Conservation (phyloP, 179 eudicot species). For the Spinacia oleracea region DNA sequence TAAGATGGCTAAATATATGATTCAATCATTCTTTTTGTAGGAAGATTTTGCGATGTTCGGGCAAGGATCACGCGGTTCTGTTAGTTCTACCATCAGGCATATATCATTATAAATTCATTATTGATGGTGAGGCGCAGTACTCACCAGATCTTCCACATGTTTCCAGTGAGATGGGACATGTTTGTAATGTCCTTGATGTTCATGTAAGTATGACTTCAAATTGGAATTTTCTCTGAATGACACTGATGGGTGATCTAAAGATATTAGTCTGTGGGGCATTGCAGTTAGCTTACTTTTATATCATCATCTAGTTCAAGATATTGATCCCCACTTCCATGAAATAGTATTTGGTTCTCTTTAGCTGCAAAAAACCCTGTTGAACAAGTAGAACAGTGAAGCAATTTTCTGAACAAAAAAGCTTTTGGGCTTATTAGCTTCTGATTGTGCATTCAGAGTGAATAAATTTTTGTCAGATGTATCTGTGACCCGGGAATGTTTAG, state of each 20-base stretch:
- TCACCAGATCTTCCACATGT: slow-evolving; percentile 74
- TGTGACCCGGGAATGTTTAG: not conserved
- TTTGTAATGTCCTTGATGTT: slow-evolving; percentile 78
- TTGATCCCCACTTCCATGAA: no score
- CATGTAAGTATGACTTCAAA: slow-evolving; percentile 51
- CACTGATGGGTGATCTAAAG: not conserved
- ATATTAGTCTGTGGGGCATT: not conserved
- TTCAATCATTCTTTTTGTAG: slow-evolving; percentile 40
- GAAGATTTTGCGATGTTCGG: slow-evolving; percentile 63
- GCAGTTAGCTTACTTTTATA: not conserved
- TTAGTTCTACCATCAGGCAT: slow-evolving; percentile 77
- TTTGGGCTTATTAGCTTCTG: not conserved
- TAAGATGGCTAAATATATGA: slow-evolving; percentile 7
- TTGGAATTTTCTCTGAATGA: not conserved
- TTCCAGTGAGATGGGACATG: slow-evolving; percentile 63
- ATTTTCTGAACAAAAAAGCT: not conserved
- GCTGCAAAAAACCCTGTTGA: not conserved
- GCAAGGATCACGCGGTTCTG: slow-evolving; percentile 74
- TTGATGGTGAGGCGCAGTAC: slow-evolving; percentile 71
- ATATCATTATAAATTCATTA: slow-evolving; percentile 72
- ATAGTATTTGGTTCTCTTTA: not conserved
- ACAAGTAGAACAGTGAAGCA: not conserved
- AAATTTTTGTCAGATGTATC: not conserved
- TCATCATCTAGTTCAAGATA: not conserved
- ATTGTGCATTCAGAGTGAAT: not conserved